Evolutionary conservation across 805 yeast species (phyloP), one percentile per base, ranked within the genome.

Genomic region (Hanseniaspora taiwanica): DNA sequence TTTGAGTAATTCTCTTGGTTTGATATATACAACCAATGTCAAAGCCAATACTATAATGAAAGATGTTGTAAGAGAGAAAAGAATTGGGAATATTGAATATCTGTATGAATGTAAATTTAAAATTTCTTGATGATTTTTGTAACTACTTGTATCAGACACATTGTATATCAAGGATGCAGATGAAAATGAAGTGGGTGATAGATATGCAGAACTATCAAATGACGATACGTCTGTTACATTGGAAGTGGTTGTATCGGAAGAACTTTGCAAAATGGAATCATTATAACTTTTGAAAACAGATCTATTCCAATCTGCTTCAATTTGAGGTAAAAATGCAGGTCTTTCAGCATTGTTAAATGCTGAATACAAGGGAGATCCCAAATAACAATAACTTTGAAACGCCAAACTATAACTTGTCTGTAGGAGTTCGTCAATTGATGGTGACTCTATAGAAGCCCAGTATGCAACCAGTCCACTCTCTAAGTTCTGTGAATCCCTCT

Each of bases 21-120:
- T 78, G 6, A 85, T 72, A 45, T 78, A 68, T 13, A 78, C 74
- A 39, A 79, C 68, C 8, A 81, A 58, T 0, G 86, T 76, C 19
- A 78, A 59, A 46, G 74, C 75, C 56, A 78, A 63, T 3, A 81
- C 71, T 4, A 80, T 69, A 16, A 80, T 79, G 6, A 80, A 72
- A 53, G 80, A 76, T 0, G 76, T 69, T 8, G 83, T 68, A 17
- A 80, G 53, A 0, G 82, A 69, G 51, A 76, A 75, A 1, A 80
- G 60, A 29, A 78, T 65, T 0, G 86, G 76, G 43, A 71, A 79
- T 14, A 78, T 64, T 37, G 80, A 68, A 52, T 71, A 72, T 16
- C 67, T 56, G 56, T 72, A 78, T 2, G 66, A 19, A 13, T 18
- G 17, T n/a, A 20, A 10, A 13, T 33, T 19, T 23, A 20, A n/a